A percentile compares a stretch with the other conserved stretches of the same genome.
Conservation (phyloP, 2,329 filamentous ascomycete genomes). For the Ceratocystiopsis minuta region DNA sequence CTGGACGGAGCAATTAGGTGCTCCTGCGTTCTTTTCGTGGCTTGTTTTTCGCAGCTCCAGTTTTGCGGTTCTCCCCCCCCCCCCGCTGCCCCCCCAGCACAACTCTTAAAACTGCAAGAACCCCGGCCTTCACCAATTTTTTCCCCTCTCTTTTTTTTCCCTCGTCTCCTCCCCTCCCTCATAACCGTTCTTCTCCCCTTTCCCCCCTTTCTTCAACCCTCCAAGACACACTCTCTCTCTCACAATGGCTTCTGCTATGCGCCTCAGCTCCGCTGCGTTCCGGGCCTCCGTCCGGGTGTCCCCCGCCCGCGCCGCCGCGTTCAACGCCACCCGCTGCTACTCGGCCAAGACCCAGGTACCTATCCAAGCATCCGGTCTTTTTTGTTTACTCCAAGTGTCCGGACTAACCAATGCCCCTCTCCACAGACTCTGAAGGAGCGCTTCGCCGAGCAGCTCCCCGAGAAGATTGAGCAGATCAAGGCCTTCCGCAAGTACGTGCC, state of each 20-base stretch:
- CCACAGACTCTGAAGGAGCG: constrained; percentile 86
- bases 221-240: constrained; percentile 2
- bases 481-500: constrained; percentile 72
- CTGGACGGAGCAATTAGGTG: no score
- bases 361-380: no score
- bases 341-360: constrained; percentile 77
- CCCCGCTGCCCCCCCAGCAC: no score
- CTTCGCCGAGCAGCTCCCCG: constrained; percentile 87
- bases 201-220: constrained; percentile 13
- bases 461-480: constrained; percentile 99
- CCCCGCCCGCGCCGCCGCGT: constrained; percentile 49
- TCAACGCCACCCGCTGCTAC: constrained; percentile 77
- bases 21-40: no score
- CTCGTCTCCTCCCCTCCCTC: neutral
- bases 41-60: no score
- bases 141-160: constrained; percentile 2
- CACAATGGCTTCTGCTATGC: constrained; percentile 69
- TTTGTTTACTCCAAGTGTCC: no score
- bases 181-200: neutral
- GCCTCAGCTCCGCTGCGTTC: constrained; percentile 65
- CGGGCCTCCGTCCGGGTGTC: constrained; percentile 55
- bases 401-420: constrained; percentile 9
- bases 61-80: no score
- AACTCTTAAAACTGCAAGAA: no score
- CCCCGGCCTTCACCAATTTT: constrained; percentile 3